Percentiles rank a stretch among this genome's conserved stretches.
These are phyloP conservation scores for Cryptosporidium andersoni DNA, from an alignment of 169 alveolate species.

Conservation along the genomic window DNA sequence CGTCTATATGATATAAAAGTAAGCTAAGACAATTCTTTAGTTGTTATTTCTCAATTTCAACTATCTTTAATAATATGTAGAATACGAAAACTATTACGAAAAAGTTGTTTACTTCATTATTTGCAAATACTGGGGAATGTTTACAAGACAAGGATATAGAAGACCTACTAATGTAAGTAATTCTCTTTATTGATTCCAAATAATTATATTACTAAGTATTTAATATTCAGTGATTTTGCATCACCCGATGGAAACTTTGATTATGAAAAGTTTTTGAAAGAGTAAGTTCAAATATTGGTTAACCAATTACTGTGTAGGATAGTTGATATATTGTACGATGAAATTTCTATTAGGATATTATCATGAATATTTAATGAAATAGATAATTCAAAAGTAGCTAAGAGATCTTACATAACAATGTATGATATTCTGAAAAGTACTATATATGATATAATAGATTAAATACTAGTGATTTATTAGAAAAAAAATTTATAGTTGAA, in stretches of 20 bases:
- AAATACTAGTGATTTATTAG: no score
- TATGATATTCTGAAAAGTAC: no score
- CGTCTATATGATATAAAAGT: slow-evolving; percentile 51
- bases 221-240: slow-evolving; percentile 38
- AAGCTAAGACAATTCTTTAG: not conserved
- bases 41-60: not conserved
- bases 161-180: slow-evolving; percentile 34
- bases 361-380: no score
- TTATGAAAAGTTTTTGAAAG: slow-evolving; percentile 28
- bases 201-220: not conserved
- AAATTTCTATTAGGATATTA: no score
- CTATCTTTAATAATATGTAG: not conserved
- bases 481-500: no score
- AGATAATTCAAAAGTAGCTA: no score
- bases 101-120: slow-evolving; percentile 35
- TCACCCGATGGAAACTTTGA: slow-evolving; percentile 50
- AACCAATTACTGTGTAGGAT: not conserved
- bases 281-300: slow-evolving; percentile 3
- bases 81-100: slow-evolving; percentile 45
- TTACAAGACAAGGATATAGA: slow-evolving; percentile 51
- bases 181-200: not conserved
- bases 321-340: no score
- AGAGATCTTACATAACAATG: no score
- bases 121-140: slow-evolving; percentile 56
- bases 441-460: no score